Evolutionary conservation across 352 stramenopile genomes (phyloP).

Genomic region (Globisporangium polare): DNA sequence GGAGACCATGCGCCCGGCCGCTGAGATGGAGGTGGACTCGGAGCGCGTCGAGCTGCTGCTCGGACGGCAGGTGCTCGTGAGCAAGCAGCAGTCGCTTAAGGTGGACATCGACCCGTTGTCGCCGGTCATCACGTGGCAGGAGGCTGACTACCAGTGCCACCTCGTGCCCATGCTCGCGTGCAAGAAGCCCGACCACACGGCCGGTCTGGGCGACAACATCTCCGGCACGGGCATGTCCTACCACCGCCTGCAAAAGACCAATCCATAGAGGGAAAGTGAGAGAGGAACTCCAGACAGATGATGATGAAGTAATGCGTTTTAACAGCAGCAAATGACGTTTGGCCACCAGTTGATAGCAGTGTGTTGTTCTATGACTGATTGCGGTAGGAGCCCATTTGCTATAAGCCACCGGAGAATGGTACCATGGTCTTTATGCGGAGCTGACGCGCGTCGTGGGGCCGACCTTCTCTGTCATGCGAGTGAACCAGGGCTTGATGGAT

Average conservation of each 20-base stretch:
- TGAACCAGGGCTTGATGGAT: constrained; percentile 70
- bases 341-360: not conserved
- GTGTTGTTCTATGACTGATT: not conserved
- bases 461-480: constrained; percentile 61
- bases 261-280: constrained; percentile 8
- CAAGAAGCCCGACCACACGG: constrained; percentile 78
- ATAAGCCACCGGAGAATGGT: not conserved
- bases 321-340: not conserved
- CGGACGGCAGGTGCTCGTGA: constrained; percentile 48
- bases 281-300: not conserved
- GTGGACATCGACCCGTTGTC: constrained; percentile 65
- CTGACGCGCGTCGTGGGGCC: constrained; percentile 35
- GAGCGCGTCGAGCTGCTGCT: constrained; percentile 69
- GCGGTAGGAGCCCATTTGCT: not conserved
- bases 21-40: constrained; percentile 68
- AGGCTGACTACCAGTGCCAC: constrained; percentile 72
- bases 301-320: constrained; percentile 2
- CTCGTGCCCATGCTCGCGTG: constrained; percentile 80
- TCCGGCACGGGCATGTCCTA: constrained; percentile 82
- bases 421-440: not conserved
- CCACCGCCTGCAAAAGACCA: constrained; percentile 54
- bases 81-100: constrained; percentile 45
- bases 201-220: constrained; percentile 83
- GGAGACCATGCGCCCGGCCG: constrained; percentile 46
- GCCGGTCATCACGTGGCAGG: constrained; percentile 60